These are phyloP conservation scores for Trametes maxima DNA, from an alignment of 768 basidiomycete species.

Conservation along the genomic window DNA sequence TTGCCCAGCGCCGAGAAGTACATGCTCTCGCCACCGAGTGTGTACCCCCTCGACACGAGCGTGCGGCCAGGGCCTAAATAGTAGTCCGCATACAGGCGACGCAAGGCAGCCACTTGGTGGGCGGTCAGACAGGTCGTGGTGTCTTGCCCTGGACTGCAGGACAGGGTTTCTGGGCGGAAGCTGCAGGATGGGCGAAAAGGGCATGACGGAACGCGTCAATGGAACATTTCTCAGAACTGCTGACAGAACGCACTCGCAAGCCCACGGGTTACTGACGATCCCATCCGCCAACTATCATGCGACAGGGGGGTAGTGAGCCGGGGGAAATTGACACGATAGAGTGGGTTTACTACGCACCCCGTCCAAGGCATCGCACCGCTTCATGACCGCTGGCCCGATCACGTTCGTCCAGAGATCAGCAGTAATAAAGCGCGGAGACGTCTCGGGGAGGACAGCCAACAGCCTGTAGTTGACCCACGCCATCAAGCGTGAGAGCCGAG, in stretches of 20 bases:
- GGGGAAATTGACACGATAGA: not conserved
- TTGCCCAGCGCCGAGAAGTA: too few species aligned
- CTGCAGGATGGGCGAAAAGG: not conserved
- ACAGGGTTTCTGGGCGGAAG: conserved; percentile 32
- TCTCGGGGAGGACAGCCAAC: conserved; percentile 23
- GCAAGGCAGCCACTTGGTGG: conserved; percentile 29
- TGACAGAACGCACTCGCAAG: conserved; percentile 14
- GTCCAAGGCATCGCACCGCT: conserved; percentile 35
- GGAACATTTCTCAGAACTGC: not conserved
- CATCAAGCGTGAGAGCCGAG: conserved; percentile 23
- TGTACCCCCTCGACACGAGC: not conserved
- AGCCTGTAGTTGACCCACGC: conserved; percentile 15
- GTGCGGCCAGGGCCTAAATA: not conserved
- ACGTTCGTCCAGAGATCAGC: conserved; percentile 26
- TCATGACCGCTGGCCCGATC: conserved; percentile 33
- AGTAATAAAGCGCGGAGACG: conserved; percentile 28
- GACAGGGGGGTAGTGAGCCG: not conserved
- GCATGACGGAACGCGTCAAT: not conserved
- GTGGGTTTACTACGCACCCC: conserved; percentile 21
- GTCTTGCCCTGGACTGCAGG: conserved; percentile 26
- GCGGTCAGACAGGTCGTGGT: conserved; percentile 28
- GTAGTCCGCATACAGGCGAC: conserved; percentile 2
- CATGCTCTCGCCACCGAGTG: too few species aligned
- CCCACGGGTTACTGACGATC: conserved; percentile 27
- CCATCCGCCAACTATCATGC: conserved; percentile 25